Conservation (phyloP, 352 stramenopile species). For the Phytophthora sojae region DNA sequence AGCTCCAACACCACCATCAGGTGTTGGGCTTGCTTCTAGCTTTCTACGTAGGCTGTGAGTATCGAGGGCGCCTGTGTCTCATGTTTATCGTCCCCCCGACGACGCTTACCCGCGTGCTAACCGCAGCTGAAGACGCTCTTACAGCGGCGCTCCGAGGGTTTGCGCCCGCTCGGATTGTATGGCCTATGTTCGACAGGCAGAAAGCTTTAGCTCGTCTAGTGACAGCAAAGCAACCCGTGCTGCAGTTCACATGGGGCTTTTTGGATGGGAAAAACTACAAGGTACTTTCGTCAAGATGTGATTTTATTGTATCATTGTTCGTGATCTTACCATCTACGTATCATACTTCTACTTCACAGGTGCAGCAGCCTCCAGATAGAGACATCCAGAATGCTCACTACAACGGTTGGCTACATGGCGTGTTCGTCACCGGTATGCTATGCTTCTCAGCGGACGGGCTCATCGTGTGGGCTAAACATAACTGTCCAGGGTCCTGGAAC, state of each 20-base stretch:
- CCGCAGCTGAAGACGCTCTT: background rate
- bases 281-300: background rate
- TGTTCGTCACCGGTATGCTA: background rate
- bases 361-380: background rate
- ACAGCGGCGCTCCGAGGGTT: background rate
- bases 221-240: background rate
- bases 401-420: background rate
- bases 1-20: background rate
- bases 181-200: background rate
- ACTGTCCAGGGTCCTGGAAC: background rate
- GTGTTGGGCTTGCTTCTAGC: background rate
- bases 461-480: slow-evolving; percentile 1
- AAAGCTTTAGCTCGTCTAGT: background rate
- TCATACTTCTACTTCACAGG: background rate
- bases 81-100: background rate
- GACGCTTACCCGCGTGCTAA: background rate
- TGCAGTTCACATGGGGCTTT: background rate
- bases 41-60: background rate
- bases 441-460: background rate
- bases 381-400: background rate
- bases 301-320: background rate
- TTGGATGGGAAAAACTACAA: slow-evolving; percentile 1
- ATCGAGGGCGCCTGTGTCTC: background rate
- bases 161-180: background rate
- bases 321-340: background rate